A percentile compares a stretch with the other conserved stretches of the same genome.
Conservation (phyloP, 129 eudicot species). For the Glebionis coronaria region DNA sequence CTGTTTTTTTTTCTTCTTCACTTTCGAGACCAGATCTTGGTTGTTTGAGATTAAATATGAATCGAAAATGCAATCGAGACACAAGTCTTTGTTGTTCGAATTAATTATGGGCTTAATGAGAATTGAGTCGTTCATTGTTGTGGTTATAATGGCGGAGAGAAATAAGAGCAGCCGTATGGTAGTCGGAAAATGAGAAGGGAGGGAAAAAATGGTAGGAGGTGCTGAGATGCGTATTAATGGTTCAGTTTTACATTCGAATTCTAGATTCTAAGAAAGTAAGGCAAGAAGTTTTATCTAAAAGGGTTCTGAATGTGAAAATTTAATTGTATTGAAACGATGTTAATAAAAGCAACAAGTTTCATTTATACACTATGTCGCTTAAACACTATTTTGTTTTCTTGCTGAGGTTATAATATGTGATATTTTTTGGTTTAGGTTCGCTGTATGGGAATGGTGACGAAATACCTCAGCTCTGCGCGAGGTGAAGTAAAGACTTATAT, state of each 20-base stretch:
- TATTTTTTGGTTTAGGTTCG: slow-evolving; percentile 55
- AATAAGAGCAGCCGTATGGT: too few relatives aligned
- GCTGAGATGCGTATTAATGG: too few relatives aligned
- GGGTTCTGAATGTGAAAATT: background rate
- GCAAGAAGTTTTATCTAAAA: background rate
- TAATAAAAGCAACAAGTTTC: background rate
- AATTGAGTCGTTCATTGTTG: too few relatives aligned
- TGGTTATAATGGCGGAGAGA: too few relatives aligned
- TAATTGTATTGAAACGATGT: background rate
- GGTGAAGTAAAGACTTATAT: slow-evolving; percentile 52
- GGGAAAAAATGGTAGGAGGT: too few relatives aligned
- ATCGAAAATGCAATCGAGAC: too few relatives aligned
- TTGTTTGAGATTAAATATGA: too few relatives aligned
- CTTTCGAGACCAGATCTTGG: too few relatives aligned
- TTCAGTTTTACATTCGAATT: background rate
- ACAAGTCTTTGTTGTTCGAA: too few relatives aligned
- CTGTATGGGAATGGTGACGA: slow-evolving; percentile 85
- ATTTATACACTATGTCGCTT: background rate
- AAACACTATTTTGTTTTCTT: background rate
- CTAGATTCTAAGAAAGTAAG: background rate
- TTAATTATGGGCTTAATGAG: too few relatives aligned
- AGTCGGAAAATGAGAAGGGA: too few relatives aligned
- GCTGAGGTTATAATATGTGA: background rate
- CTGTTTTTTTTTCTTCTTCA: too few relatives aligned
- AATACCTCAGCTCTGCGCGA: slow-evolving; percentile 60